Base-by-base conservation (phyloP, 441 rosid species). In the Arabidopsis lyrata region DNA sequence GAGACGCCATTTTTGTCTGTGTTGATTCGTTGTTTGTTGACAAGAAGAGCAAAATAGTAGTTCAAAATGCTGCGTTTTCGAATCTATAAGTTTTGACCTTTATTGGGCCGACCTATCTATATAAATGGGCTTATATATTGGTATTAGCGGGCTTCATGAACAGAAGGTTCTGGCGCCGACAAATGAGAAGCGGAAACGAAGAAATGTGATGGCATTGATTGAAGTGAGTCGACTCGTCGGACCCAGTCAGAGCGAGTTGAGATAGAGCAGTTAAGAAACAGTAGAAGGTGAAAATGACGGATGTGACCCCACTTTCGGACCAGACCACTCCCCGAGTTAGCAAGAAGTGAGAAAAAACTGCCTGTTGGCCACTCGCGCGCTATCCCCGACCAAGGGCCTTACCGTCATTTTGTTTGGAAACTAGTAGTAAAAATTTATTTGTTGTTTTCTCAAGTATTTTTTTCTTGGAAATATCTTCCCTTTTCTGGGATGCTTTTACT, bases 1-100 rank as follows among this genome's bases (percentile, higher is more conserved):
- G 68, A 42, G 83, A 77, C 59, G 86, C 85, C 84, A 81, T 45
- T 29, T 5, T 29, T 24, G 3, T 29, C 3, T 18, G 65, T 38
- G 31, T 29, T 3, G 64, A 49, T 22, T 60, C n/a, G n/a, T n/a
- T n/a, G n/a, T n/a, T 60, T 29, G 16, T 14, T 34, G 13, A 11
- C 42, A 58, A 58, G 63, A 58, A 6, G 63, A 49, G 54, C 39
- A 35, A 35, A 35, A 7, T 35, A 35, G 3, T 4, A 35, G 38
- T 4, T 35, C 38, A 34, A 35, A 29, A 29, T 0, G 31, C 31
- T 29, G 31, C 38, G 38, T 34, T 34, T 34, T 34, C 38, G 38
- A 6, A 7, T 34, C 38, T 34, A 7, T 8, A 35, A 35, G 6
- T 35, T 35, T 35, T 35, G 38, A 5, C 38, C 38, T 5, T 6